Base-by-base conservation (phyloP, 2,329 filamentous ascomycete species). In the Trichothecium sympodiale region DNA sequence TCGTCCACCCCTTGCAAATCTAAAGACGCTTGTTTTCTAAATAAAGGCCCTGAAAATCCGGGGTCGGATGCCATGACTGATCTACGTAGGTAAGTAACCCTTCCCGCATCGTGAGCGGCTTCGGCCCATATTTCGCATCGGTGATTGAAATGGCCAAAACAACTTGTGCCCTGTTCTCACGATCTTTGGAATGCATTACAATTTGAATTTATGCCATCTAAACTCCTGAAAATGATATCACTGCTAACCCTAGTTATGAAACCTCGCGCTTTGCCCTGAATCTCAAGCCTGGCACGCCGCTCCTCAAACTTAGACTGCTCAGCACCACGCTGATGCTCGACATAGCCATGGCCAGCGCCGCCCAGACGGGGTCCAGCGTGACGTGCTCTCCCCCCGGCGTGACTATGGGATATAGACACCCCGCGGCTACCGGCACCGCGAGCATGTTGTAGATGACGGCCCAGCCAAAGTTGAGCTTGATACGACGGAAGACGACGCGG, bases 291-390 rank as follows among this genome's bases (percentile, higher is more conserved):
- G 62, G 61, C 9, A 69, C 39, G 33, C 52, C 43, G 37, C 55
- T 69, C 52, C 79, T 73, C 61, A 95, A 57, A 34, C 77, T 67
- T 49, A 94, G 59, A 61, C 83, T 89, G 54, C 86, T 94, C 51
- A 75, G 61, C 34, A 95, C 82, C 31, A 96, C 88, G 50, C 83
- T 91, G 45, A 95, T 79, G 56, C 83, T 89, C 57, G 87, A 94
- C 55, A 88, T 58, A 17, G 89, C 89, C 89, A 95, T 96, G 1
- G 88, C 88, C 53, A 94, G 59, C 45, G 79, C 81, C 5, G 88
- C 89, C 88, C 88, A 95, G 2, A 83, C 83, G 0, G 83, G 83
- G 53, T 84, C 79, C 32, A 88, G 59, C 41, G 72, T 62, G 15
- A 86, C 58, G 51, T 82, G 80, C 20, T 54, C 52, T 2, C 66